Evolutionary conservation across 1,139 yeast genomes (phyloP), one percentile per base, ranked within the genome.

Genomic region (Dujonia santamariae): DNA sequence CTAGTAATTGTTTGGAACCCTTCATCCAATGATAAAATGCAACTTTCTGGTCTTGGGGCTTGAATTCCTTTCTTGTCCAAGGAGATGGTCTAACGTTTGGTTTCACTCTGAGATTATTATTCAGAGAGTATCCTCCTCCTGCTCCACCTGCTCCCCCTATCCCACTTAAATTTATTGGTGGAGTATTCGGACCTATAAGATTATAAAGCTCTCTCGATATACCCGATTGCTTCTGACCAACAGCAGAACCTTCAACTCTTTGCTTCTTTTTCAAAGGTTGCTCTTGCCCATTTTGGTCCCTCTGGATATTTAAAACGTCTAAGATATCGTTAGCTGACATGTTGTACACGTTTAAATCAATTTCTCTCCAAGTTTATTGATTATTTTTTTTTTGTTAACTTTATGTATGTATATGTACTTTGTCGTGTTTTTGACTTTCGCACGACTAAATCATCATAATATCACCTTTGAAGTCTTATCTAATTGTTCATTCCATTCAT

Each of bases 141-240:
- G 29, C 34, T 17, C 19, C 16, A 32, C 67, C 36, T 2, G 35
- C 65, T 30, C 63, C 64, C 23, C 65, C 52, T 8, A 75, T 71
- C 6, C 75, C 69, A n/a, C 75, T 62, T 11, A 79, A 52, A 31
- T 67, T 68, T 3, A 88, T 78, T 1, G 98, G 94, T 0, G 98
- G 97, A 2, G 95, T 80, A 56, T 87, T 88, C 27, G 94, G 92
- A 2, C 99, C 98, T 27, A 94, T 65, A 39, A 94, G 68, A 47
- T 84, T 85, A 57, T 84, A 90, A 36, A 92, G 67, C 55, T 92
- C 98, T 45, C 98, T 72, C 43, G 87, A 94, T 79, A 92, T 84
- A 3, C 44, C 31, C 8, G 37, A 33, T 32, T 35, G 37, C 12
- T 43, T 46, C 13, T 13, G 25, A 24, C 24, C 28, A n/a, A 48